Conservation (phyloP, 202 grass and related monocot species). For the Cymbopogon flexuosus region DNA sequence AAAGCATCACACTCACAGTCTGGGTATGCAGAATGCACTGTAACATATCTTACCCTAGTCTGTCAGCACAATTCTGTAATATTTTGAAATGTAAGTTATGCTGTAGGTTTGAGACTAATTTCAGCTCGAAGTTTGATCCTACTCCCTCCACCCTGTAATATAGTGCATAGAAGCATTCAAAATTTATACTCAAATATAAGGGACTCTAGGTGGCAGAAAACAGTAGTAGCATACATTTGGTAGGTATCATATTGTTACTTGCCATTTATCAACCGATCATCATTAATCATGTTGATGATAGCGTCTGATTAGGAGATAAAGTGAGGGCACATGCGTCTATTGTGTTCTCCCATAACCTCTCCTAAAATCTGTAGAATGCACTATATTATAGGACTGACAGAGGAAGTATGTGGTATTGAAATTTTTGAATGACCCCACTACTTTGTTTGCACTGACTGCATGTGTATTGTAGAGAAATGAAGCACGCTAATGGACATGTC, state of each 20-base stretch:
- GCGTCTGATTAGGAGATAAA: neutral
- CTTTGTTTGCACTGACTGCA: conserved; percentile 23
- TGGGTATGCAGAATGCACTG: neutral
- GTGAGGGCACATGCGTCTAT: neutral
- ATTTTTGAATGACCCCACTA: conserved; percentile 18
- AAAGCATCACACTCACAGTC: neutral
- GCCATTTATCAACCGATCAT: neutral
- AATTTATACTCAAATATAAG: neutral
- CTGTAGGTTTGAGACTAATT: neutral
- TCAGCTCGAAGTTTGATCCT: neutral
- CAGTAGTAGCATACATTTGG: neutral
- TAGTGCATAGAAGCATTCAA: neutral
- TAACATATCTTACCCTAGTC: neutral
- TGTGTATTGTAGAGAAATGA: conserved; percentile 76
- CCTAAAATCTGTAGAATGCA: neutral
- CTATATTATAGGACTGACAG: neutral
- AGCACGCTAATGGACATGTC: conserved; percentile 58
- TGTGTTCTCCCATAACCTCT: neutral
- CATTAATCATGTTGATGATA: neutral
- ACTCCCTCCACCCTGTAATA: neutral
- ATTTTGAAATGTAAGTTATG: neutral
- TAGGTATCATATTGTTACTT: neutral
- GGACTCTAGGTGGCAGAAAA: neutral
- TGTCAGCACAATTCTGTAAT: neutral
- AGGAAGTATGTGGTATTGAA: neutral